phyloP scores from a whole-genome alignment of 1,284 basidiomycete genomes.

The Rhodotorula sp. region DNA sequence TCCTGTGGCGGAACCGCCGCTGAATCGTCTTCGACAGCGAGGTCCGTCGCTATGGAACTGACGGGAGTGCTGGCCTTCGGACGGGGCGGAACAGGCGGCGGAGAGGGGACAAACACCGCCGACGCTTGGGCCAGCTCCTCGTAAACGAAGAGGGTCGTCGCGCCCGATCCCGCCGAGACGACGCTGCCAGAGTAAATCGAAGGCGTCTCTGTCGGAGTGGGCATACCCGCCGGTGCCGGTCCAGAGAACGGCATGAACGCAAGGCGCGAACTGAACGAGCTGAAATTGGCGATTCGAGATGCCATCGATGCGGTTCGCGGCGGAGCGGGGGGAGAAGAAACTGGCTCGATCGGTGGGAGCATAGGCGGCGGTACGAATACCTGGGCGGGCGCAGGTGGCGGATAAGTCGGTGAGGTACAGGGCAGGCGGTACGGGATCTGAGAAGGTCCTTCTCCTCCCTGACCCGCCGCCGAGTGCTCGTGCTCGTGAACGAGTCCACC shows the following conservation, averaged over 20 bases:
- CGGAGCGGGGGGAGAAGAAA: background rate
- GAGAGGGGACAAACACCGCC: background rate
- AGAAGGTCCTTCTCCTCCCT: background rate
- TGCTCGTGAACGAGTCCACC: background rate
- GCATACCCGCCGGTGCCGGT: background rate
- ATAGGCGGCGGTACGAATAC: background rate
- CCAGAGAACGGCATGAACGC: slow-evolving; percentile 27
- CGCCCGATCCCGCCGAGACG: background rate
- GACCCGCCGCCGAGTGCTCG: background rate
- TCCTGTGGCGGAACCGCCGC: background rate
- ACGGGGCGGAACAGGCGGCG: slow-evolving; percentile 5
- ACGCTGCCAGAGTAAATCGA: background rate
- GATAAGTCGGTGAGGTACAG: background rate
- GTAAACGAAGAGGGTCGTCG: background rate
- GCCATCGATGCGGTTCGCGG: background rate
- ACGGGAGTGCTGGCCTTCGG: background rate
- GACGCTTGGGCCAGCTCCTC: background rate
- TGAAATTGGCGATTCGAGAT: background rate
- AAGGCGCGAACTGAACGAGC: slow-evolving; percentile 18
- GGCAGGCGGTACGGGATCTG: background rate
- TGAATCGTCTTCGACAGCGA: background rate
- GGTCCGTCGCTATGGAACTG: background rate
- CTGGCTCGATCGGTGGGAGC: background rate
- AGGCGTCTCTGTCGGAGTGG: background rate
- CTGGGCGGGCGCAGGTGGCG: background rate